Evolutionary conservation across 257 asterid genomes (phyloP), one percentile per base, ranked within the genome.

Genomic region (Petunia axillaris): DNA sequence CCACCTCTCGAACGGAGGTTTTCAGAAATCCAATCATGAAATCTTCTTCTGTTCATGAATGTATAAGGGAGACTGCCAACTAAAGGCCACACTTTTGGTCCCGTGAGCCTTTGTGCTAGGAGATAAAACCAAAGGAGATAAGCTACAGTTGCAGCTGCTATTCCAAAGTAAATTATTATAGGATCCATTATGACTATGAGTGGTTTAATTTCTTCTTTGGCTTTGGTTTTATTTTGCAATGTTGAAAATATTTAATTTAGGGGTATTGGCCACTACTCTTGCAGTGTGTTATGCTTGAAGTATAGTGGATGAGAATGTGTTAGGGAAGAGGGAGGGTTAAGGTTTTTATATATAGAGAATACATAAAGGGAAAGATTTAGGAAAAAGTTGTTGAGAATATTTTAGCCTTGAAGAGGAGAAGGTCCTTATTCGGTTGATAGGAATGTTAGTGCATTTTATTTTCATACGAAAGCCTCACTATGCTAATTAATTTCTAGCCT

Each of bases 21-120:
- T 6, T 87, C 87, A 50, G 96, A 86, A 6, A 93, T 86, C 98
- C 98, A 93, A 39, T 93, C 98, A 37, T 93, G 97, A 80, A 93
- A 77, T 41, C 95, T 83, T 6, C 91, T 64, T 44, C 96, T 82
- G 85, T 92, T 93, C 63, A 85, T 37, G 92, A 87, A 92, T 0
- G 92, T 85, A 55, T 82, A 66, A 1, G 98, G 97, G 77, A 93
- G 94, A 60, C 96, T 91, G 9, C 97, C 98, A 6, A 92, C 88
- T 6, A 93, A 36, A 0, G 98, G 98, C 91, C 90, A 87, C 5
- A 81, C 92, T 37, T 84, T 86, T 0, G 97, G 98, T 4, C 98
- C 98, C 80, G 80, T 87, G 71, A 93, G 95, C 39, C 85, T 88
- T 6, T 91, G 85, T 8, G 96, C 88, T 2, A 91, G 82, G 68